A percentile compares a stretch with the other conserved stretches of the same genome.
phyloP scores from a whole-genome alignment of 305 asterid species.

The Fraxinus nigra region DNA sequence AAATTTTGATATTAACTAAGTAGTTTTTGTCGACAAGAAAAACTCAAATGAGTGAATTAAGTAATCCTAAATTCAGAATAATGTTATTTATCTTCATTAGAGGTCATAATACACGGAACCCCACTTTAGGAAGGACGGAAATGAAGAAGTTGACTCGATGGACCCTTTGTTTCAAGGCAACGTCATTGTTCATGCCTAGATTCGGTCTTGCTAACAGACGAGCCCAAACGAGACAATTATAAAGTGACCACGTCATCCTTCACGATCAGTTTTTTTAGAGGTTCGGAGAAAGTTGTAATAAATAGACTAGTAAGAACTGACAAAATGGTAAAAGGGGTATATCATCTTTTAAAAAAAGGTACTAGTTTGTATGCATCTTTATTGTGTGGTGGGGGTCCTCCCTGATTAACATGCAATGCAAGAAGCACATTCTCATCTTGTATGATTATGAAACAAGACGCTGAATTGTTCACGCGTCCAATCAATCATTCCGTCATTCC shows the following conservation, averaged over 20 bases:
- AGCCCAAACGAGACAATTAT: background rate
- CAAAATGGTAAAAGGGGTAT: background rate
- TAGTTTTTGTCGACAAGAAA: background rate
- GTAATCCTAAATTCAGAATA: background rate
- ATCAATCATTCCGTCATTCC: background rate
- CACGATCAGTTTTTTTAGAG: background rate
- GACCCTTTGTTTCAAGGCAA: background rate
- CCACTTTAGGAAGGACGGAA: background rate
- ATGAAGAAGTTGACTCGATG: background rate
- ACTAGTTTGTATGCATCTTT: background rate
- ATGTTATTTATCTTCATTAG: background rate
- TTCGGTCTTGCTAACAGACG: background rate
- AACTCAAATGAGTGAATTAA: background rate
- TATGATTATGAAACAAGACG: background rate
- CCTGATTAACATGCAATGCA: background rate
- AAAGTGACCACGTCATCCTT: background rate
- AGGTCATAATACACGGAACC: background rate
- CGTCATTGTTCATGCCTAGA: background rate
- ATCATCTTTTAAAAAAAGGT: conserved; percentile 2
- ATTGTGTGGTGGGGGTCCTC: background rate
- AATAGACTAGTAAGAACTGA: background rate
- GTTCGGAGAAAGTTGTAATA: background rate
- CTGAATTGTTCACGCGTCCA: background rate
- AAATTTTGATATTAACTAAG: background rate
- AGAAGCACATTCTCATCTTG: background rate